A percentile compares a stretch with the other conserved stretches of the same genome.
phyloP scores from a whole-genome alignment of 345 rosid species.

The Boechera divaricarpa region DNA sequence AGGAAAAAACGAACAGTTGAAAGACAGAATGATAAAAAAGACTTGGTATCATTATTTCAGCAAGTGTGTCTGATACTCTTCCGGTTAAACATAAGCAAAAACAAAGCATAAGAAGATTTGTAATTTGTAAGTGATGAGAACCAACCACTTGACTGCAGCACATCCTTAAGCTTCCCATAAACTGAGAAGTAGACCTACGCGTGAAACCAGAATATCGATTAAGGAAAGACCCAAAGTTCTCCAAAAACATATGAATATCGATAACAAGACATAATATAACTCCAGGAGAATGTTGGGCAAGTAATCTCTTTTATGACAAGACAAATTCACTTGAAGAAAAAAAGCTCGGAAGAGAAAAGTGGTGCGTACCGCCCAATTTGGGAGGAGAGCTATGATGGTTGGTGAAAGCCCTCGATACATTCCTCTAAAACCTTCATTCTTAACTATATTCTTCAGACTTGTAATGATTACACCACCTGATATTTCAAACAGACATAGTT shows the following conservation, averaged over 20 bases:
- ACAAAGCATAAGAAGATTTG: conserved; percentile 6
- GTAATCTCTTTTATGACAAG: not conserved
- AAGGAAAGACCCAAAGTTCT: not conserved
- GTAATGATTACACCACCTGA: conserved; percentile 82
- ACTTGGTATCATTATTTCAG: conserved; percentile 3
- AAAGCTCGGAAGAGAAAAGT: conserved; percentile 12
- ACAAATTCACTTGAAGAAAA: not conserved
- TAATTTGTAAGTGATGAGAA: conserved; percentile 22
- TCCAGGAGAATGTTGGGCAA: not conserved
- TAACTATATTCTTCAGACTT: conserved; percentile 65
- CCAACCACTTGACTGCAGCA: conserved; percentile 77
- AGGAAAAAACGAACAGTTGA: not conserved
- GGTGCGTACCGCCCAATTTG: conserved; percentile 94
- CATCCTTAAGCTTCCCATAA: conserved; percentile 73
- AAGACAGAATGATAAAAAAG: not conserved
- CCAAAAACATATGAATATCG: not conserved
- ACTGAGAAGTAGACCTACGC: conserved; percentile 88
- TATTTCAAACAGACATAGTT: conserved; percentile 18
- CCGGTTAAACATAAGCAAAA: not conserved
- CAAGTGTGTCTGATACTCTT: not conserved
- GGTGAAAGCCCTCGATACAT: conserved; percentile 97
- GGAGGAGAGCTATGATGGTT: conserved; percentile 86
- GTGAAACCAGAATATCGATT: conserved; percentile 24
- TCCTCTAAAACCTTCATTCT: conserved; percentile 78
- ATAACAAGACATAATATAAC: conserved; percentile 14